Evolutionary conservation across 495 filamentous ascomycete species (phyloP), one percentile per base, ranked within the genome.

Genomic region (Penicillium diatomitis): DNA sequence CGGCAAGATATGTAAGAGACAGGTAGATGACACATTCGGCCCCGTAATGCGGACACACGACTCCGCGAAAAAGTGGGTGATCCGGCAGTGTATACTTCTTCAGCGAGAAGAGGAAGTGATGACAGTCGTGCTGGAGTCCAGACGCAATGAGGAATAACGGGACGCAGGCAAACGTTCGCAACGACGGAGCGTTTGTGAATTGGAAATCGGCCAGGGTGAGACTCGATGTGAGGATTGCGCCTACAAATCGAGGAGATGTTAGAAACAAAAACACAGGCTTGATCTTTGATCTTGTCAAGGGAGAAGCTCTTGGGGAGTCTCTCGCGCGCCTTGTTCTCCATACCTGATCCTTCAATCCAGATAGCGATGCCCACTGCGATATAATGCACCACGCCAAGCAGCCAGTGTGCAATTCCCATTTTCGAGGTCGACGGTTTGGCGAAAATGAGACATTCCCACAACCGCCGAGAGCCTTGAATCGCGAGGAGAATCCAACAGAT

Each of bases 41-140:
- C 0, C 83, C 84, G 64, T 96, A 98, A 68, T 97, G 92, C n/a
- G 94, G 90, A 51, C 83, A 94, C 7, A 95, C 68, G 11, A 91
- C 54, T 32, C 59, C 67, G 35, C 69, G 69, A 59, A 97, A 98
- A 36, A 85, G 57, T 4, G 83, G 83, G 55, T 84, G 81, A 29
- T 65, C 59, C 3, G 92, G 92, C 3, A 97, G 68, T 11, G 83
- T 85, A 62, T 97, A 97, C 53, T 88, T 92, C 58, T 84, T 81
- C 36, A 97, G 71, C 2, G 81, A 81, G 37, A 80, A 81, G 28
- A 98, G 83, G 63, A 95, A 84, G 38, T 67, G 71, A 63, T 98
- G 92, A 58, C 81, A 86, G 61, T 82, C 79, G 63, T 94, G 78
- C 65, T 98, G 92, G 52, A 86, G 66, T 28, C 80, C 74, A 41